Evolutionary conservation across 306 rosid species (phyloP).

Genomic region (Adenanthera pavonina): DNA sequence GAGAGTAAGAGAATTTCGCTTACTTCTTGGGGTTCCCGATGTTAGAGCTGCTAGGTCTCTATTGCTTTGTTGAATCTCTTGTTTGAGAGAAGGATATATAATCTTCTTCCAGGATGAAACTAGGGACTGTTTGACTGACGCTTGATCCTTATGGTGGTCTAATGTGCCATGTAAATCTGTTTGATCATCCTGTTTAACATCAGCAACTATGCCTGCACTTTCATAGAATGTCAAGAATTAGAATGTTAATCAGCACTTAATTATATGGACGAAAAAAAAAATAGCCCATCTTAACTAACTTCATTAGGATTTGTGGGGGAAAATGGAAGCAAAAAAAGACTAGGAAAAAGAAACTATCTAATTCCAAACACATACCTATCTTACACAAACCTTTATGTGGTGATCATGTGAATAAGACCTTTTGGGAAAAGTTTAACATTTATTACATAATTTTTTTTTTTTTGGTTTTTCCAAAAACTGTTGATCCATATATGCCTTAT

Average conservation of each 20-base stretch:
- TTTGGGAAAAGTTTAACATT: not conserved
- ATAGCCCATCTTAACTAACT: not conserved
- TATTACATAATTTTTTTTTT: not conserved
- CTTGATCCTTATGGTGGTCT: conserved; percentile 62
- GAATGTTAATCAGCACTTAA: not conserved
- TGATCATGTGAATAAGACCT: conserved; percentile 9
- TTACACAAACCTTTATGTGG: not conserved
- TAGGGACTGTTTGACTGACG: conserved; percentile 62
- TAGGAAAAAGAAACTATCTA: not conserved
- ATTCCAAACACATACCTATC: not conserved
- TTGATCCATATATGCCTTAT: not conserved
- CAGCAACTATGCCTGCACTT: conserved; percentile 67
- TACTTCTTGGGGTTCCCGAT: conserved; percentile 51
- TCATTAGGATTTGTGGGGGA: not conserved
- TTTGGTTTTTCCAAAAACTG: not conserved
- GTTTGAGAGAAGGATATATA: conserved; percentile 62
- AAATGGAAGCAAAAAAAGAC: not conserved
- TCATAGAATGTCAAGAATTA: conserved; percentile 22
- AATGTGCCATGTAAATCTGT: not conserved
- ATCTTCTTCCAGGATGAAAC: conserved; percentile 63
- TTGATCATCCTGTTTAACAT: conserved; percentile 60
- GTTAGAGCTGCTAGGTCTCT: conserved; percentile 33
- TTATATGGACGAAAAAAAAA: not conserved
- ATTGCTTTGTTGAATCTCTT: conserved; percentile 55
- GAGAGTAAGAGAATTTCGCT: not conserved